Percentiles rank a stretch among this genome's conserved stretches.
Conservation (phyloP, 1,284 basidiomycete genomes). For the Cryptococcus depauperatus region DNA sequence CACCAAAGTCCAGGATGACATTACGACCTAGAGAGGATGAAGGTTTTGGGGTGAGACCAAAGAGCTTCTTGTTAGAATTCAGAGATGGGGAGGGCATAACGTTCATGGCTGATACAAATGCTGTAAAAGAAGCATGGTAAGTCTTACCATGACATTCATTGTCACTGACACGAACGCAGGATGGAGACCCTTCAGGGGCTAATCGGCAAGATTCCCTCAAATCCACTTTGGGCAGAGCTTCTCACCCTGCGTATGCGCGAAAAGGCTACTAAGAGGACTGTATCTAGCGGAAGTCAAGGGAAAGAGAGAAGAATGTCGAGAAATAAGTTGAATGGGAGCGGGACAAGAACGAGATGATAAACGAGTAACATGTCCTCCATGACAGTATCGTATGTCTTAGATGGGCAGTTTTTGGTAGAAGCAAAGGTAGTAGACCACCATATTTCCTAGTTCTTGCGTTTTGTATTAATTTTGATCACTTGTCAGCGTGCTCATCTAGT, state of each 20-base stretch:
- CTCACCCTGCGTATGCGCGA: constrained; percentile 40
- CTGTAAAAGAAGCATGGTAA: constrained; percentile 79
- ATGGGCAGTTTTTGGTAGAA: neutral
- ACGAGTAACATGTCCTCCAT: neutral
- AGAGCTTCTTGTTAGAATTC: constrained; percentile 81
- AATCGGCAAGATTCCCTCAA: constrained; percentile 75
- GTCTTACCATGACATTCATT: constrained; percentile 31
- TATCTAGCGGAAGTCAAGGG: constrained; percentile 7
- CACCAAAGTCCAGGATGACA: constrained; percentile 27
- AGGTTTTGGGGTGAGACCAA: constrained; percentile 52
- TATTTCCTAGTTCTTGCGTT: no score
- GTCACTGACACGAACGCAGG: constrained; percentile 48
- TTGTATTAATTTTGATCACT: no score
- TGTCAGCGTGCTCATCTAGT: no score
- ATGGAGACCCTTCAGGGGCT: constrained; percentile 69
- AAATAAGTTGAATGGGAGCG: neutral
- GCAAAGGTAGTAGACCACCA: no score
- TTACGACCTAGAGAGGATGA: constrained; percentile 56
- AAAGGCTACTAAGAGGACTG: constrained; percentile 8
- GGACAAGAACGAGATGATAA: neutral
- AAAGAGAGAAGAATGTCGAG: constrained; percentile 9
- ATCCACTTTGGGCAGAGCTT: constrained; percentile 83
- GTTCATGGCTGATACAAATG: constrained; percentile 86
- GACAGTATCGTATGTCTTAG: neutral
- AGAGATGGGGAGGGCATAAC: constrained; percentile 68